phyloP scores from a whole-genome alignment of 2,329 filamentous ascomycete species.

The Colletotrichum sp. region DNA sequence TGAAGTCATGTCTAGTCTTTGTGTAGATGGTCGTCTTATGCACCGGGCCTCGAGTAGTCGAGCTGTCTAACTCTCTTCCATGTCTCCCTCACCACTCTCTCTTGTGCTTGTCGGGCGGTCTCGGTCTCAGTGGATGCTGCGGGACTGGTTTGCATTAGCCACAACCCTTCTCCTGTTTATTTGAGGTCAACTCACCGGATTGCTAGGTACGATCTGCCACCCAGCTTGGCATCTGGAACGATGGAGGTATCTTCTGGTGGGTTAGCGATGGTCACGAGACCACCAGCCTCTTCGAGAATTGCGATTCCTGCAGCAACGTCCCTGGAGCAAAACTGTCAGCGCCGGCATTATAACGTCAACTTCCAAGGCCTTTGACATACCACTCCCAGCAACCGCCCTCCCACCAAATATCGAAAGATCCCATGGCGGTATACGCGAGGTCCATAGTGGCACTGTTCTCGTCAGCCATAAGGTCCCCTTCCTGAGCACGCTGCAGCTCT shows the following conservation, averaged over 20 bases:
- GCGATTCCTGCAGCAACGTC: constrained; percentile 80
- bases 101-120: constrained; percentile 70
- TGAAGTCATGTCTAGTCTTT: background rate
- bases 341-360: constrained; percentile 61
- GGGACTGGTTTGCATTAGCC: constrained; percentile 48
- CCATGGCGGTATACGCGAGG: constrained; percentile 77
- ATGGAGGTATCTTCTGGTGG: constrained; percentile 63
- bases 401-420: constrained; percentile 82
- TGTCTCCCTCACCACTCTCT: constrained; percentile 73
- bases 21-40: constrained; percentile 29
- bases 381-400: constrained; percentile 84
- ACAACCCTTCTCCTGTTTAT: background rate
- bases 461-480: background rate
- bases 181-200: constrained; percentile 54
- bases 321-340: constrained; percentile 52
- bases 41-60: constrained; percentile 71
- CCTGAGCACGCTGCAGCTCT: background rate
- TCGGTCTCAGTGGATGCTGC: constrained; percentile 67
- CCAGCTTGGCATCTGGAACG: constrained; percentile 66
- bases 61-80: constrained; percentile 72
- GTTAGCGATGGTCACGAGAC: constrained; percentile 76
- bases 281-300: constrained; percentile 75
- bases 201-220: constrained; percentile 73
- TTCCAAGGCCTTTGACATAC: constrained; percentile 41
- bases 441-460: constrained; percentile 70